These are phyloP conservation scores for Actinomucor elegans DNA, from an alignment of 371 early-diverging fungal genomes.

Conservation along the genomic window DNA sequence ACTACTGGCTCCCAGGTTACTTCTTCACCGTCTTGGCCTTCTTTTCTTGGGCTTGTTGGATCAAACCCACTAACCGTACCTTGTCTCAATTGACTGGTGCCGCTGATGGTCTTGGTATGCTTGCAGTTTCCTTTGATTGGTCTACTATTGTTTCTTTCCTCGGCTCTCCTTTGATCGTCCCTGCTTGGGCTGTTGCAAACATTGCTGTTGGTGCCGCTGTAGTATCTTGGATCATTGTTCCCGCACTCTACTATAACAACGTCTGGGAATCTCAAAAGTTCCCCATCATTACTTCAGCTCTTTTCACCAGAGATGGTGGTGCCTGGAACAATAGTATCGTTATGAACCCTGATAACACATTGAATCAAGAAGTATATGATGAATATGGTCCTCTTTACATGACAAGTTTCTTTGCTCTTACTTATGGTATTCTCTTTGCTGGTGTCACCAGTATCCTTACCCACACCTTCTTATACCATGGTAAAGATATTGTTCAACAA, in stretches of 20 bases:
- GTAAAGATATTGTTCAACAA: constrained; percentile 59
- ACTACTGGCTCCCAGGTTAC: constrained; percentile 80
- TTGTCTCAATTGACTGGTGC: constrained; percentile 65
- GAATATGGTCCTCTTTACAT: constrained; percentile 73
- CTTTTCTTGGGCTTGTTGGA: constrained; percentile 75
- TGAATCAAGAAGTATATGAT: constrained; percentile 65
- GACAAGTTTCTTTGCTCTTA: constrained; percentile 55
- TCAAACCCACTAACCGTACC: constrained; percentile 57
- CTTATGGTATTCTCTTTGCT: constrained; percentile 66
- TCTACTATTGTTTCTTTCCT: constrained; percentile 64
- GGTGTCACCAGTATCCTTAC: constrained; percentile 64
- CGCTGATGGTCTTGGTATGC: constrained; percentile 65
- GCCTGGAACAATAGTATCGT: constrained; percentile 57
- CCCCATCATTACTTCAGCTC: constrained; percentile 55
- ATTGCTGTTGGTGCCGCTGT: constrained; percentile 68
- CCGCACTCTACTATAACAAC: constrained; percentile 69
- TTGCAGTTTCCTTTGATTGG: constrained; percentile 78
- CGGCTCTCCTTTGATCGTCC: constrained; percentile 71
- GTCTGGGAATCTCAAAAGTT: constrained; percentile 63
- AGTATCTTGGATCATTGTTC: constrained; percentile 74
- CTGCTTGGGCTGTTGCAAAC: constrained; percentile 72
- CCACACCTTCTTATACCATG: constrained; percentile 64
- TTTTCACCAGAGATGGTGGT: constrained; percentile 50
- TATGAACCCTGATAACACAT: constrained; percentile 50
- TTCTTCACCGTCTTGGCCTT: constrained; percentile 69